These are phyloP conservation scores for Leccinum barrowsii DNA, from an alignment of 768 basidiomycete genomes.

Conservation along the genomic window DNA sequence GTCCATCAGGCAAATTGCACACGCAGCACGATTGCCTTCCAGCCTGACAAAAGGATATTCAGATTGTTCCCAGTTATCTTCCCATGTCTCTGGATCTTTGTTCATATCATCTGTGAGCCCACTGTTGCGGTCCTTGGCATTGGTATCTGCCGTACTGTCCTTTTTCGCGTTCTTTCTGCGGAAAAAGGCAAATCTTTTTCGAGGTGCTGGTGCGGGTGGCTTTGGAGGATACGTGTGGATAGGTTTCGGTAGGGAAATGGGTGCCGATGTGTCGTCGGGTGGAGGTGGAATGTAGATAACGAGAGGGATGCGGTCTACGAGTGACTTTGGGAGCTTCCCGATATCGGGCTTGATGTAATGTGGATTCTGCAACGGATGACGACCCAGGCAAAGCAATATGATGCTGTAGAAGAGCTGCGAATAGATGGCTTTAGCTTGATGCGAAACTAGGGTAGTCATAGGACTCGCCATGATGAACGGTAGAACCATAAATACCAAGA, in stretches of 20 bases:
- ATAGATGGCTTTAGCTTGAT: slow-evolving; percentile 5
- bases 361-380: slow-evolving; percentile 75
- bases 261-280: slow-evolving; percentile 43
- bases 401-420: slow-evolving; percentile 72
- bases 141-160: slow-evolving; percentile 15
- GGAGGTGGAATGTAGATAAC: slow-evolving; percentile 85
- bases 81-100: slow-evolving; percentile 54
- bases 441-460: not conserved
- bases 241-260: slow-evolving; percentile 44
- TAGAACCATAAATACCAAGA: slow-evolving; percentile 74
- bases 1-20: slow-evolving; percentile 82
- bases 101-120: slow-evolving; percentile 10
- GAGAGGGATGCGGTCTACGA: slow-evolving; percentile 77
- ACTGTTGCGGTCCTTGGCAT: slow-evolving; percentile 17
- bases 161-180: slow-evolving; percentile 28
- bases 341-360: slow-evolving; percentile 74
- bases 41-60: slow-evolving; percentile 80
- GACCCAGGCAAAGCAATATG: slow-evolving; percentile 71
- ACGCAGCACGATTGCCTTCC: slow-evolving; percentile 79
- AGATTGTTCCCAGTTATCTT: slow-evolving; percentile 72
- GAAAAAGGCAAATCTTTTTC: slow-evolving; percentile 55
- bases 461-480: slow-evolving; percentile 72
- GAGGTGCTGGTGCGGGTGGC: slow-evolving; percentile 27
- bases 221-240: slow-evolving; percentile 64
- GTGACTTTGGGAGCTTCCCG: slow-evolving; percentile 63